Base-by-base conservation (phyloP, 768 basidiomycete genomes). In the Guyanaporus albipodus region DNA sequence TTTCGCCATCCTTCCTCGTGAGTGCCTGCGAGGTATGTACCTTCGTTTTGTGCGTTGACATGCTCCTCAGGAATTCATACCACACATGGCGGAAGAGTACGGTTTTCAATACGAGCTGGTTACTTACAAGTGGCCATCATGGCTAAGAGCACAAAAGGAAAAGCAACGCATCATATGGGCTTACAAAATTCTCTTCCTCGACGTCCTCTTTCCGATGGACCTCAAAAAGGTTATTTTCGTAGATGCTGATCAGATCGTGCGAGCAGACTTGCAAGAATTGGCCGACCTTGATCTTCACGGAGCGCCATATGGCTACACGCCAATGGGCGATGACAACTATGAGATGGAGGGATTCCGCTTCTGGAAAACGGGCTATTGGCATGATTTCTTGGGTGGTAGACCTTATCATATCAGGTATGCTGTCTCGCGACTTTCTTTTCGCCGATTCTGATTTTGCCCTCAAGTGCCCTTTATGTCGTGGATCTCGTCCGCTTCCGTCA, bases 101-200 rank as follows among this genome's bases (percentile, higher is more conserved):
- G 80, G 81, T 32, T 99, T 98, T 77, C 80, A 94, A 62, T 99
- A 96, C 60, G 95, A 98, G 61, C 77, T 99, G 12, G 89, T 99
- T 45, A 99, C 96, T 0, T 99, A 98, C 74, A 96, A 96, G 61
- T 99, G 95, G 95, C 96, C 96, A 0, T 89, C 88, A 2, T 99
- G 95, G 95, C 76, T 99, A 4, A 86, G 92, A n/a, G 81, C 81
- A 12, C 96, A 98, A 63, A 92, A 85, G 48, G 96, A 99, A 71
- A 99, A 99, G 67, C 96, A 99, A 66, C 80, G 96, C 9, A 86
- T 95, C 46, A 99, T 99, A 56, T 98, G 96, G 96, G 95, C 91
- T 1, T 99, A 98, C 76, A 98, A 99, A 71, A 99, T 99, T 53
- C 83, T 99, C 34, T 99, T 99, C 79, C 80, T 99, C 14, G 96